phyloP scores from a whole-genome alignment of 2,329 filamentous ascomycete species.

The Colletotrichum sansevieriae region DNA sequence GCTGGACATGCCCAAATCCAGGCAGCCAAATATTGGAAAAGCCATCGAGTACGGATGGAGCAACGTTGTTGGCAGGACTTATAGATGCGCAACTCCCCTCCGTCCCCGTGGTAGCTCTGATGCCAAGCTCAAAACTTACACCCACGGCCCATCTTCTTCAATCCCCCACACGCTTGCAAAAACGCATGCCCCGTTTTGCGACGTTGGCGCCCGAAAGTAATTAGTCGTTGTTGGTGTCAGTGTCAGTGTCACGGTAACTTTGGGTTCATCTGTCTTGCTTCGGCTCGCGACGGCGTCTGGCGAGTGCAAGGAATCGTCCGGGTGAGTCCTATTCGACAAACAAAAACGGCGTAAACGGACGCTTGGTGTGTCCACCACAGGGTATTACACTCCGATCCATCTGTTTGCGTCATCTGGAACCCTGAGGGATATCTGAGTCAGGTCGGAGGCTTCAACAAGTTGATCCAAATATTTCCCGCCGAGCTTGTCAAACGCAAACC shows the following conservation, averaged over 20 bases:
- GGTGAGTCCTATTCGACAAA: conserved; percentile 12
- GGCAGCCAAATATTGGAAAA: neutral
- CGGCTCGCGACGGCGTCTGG: conserved; percentile 1
- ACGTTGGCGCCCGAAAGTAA: neutral
- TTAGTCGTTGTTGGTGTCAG: conserved; percentile 10
- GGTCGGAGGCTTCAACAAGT: conserved; percentile 20
- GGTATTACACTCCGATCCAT: conserved; percentile 19
- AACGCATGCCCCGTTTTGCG: conserved; percentile 11
- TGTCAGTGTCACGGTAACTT: neutral
- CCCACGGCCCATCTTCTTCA: conserved; percentile 15
- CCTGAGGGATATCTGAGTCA: conserved; percentile 41
- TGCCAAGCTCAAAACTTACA: conserved; percentile 5
- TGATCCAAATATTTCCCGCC: conserved; percentile 30
- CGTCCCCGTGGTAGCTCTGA: conserved; percentile 5
- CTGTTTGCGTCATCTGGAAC: conserved; percentile 30
- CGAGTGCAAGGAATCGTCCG: conserved; percentile 5
- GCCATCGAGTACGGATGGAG: neutral
- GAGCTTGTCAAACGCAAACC: conserved; percentile 29
- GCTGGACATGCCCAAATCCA: neutral
- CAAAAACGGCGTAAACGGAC: conserved; percentile 13
- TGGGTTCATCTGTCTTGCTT: neutral
- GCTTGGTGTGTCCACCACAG: conserved; percentile 28
- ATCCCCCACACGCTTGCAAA: conserved; percentile 7
- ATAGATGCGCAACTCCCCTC: conserved; percentile 16
- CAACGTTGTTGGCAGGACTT: conserved; percentile 3